Evolutionary conservation across 345 rosid species (phyloP), one percentile per base, ranked within the genome.

Genomic region (Viola odorata): DNA sequence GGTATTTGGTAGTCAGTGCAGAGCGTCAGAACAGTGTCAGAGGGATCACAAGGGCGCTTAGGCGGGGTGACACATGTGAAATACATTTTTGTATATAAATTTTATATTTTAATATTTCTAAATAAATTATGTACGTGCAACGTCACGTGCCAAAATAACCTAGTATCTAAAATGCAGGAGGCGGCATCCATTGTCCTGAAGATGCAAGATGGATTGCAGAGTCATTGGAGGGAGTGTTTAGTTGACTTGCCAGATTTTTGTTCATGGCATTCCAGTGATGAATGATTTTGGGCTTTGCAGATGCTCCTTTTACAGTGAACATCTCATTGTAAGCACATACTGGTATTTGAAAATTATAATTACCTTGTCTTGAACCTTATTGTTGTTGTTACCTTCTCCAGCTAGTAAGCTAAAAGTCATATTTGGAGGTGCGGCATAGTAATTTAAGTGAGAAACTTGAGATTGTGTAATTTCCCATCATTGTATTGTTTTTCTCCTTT

Each of bases 181-280:
- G 77, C 73, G 91, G 66, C 96, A 88, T 72, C 91, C 91, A 4
- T 58, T 82, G 66, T 69, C 84, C 41, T 82, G 73, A 86, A 68
- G 76, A 55, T 52, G 69, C 62, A 73, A 65, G 40, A 62, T 56
- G 65, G 66, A 60, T 49, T 40, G 9, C 66, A 61, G 62, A 65
- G 63, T 48, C 55, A 69, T 76, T 42, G 61, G 68, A 45, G 38
- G 54, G 57, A 12, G 60, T 32, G 14, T 52, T 37, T 12, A 37
- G 53, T 37, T 61, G 57, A 55, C 64, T 53, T 49, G 81, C 70
- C 67, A 41, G 75, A 71, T 65, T 74, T 73, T 78, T 70, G 67
- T 64, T 66, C 55, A 67, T 52, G 63, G 63, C 70, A 60, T 66
- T 59, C 53, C 47, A 42, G 51, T 69, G 38, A 57, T 71, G 57